A percentile compares a stretch with the other conserved stretches of the same genome.
Conservation (phyloP, 2,329 filamentous ascomycete species). For the Cordyceps fumosorosea region DNA sequence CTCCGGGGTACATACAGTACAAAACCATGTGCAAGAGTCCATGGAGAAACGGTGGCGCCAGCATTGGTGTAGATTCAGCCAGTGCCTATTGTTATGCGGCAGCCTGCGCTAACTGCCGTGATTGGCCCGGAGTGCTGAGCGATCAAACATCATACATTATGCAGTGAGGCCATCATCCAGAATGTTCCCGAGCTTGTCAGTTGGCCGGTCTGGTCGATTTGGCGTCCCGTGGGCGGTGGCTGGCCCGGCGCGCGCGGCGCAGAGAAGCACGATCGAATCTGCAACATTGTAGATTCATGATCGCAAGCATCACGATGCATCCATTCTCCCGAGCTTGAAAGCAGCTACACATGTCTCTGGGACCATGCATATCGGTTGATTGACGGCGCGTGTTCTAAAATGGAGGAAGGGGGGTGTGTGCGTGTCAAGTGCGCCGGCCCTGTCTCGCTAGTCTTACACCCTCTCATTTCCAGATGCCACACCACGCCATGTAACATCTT, state of each 20-base stretch:
- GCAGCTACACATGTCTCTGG: not conserved
- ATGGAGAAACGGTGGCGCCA: too few relatives aligned
- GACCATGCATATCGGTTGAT: not conserved
- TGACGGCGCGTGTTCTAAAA: too few relatives aligned
- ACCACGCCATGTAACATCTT: not conserved
- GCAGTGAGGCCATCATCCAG: too few relatives aligned
- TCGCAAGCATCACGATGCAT: not conserved
- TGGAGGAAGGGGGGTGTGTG: not conserved
- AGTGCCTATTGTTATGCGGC: too few relatives aligned
- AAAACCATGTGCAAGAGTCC: too few relatives aligned
- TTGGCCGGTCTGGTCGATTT: too few relatives aligned
- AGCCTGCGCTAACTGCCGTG: too few relatives aligned
- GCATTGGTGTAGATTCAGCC: too few relatives aligned
- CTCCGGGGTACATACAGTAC: too few relatives aligned
- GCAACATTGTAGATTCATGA: not conserved
- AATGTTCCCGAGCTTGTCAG: too few relatives aligned
- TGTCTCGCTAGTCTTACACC: not conserved
- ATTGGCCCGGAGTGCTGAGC: too few relatives aligned
- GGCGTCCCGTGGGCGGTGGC: not conserved
- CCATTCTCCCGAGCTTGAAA: not conserved
- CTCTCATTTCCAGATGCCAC: not conserved
- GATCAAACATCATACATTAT: too few relatives aligned
- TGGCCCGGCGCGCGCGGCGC: not conserved
- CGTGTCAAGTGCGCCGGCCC: not conserved
- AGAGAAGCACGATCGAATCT: not conserved